Percentiles rank a stretch among this genome's conserved stretches.
phyloP scores from a whole-genome alignment of 1,284 basidiomycete genomes.

The Xerocomus amazonicus region DNA sequence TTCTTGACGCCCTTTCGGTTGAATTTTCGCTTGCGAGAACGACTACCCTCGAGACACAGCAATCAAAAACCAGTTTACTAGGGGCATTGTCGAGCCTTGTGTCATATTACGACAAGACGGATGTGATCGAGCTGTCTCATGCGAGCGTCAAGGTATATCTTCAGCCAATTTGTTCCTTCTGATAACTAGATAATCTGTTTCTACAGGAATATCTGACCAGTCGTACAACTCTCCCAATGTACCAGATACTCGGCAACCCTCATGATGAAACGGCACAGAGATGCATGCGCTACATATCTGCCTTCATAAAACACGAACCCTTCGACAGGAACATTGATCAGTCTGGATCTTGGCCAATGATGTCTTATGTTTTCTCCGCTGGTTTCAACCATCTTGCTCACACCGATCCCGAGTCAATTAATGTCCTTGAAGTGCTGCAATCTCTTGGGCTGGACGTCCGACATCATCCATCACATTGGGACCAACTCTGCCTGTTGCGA shows the following conservation, averaged over 20 bases:
- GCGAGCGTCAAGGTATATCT: slow-evolving; percentile 1
- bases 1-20: neutral
- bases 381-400: slow-evolving; percentile 3
- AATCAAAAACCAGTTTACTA: neutral
- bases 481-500: slow-evolving; percentile 1
- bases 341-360: neutral
- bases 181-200: neutral
- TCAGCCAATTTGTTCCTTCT: neutral
- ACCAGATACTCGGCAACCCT: neutral
- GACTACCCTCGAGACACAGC: neutral
- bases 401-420: neutral
- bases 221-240: neutral
- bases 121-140: neutral
- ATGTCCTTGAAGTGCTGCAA: neutral
- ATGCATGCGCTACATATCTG: slow-evolving; percentile 1
- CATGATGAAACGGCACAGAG: neutral
- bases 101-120: neutral
- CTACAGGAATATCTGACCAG: neutral
- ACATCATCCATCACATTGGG: slow-evolving; percentile 2
- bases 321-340: no score
- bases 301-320: neutral
- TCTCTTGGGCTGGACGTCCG: neutral
- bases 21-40: neutral
- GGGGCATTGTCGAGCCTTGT: slow-evolving; percentile 2
- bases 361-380: neutral